These are phyloP conservation scores for Saccharum officinarum DNA, from an alignment of 176 grass and related monocot genomes.

Conservation along the genomic window DNA sequence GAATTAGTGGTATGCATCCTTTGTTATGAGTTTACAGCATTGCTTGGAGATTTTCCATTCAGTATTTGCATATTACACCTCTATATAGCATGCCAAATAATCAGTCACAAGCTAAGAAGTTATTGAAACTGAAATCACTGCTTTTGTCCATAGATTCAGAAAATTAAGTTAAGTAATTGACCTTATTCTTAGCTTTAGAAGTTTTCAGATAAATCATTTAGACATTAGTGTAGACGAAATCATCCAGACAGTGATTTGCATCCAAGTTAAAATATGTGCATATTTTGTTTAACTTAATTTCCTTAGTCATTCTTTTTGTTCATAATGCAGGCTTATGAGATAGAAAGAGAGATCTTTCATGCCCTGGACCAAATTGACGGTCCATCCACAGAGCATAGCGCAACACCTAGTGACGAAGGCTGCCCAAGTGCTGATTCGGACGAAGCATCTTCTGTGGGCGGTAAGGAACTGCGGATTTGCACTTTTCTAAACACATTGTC, in stretches of 20 bases:
- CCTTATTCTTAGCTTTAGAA: background rate
- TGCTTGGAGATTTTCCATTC: background rate
- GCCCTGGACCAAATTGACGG: slow-evolving; percentile 31
- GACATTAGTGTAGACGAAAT: background rate
- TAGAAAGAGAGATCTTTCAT: slow-evolving; percentile 35
- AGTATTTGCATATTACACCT: background rate
- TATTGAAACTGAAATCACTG: background rate
- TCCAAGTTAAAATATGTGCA: background rate
- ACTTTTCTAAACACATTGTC: background rate
- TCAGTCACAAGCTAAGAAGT: background rate
- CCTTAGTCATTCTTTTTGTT: background rate
- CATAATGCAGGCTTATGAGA: slow-evolving; percentile 43
- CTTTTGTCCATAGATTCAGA: slow-evolving; percentile 14
- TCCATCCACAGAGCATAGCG: slow-evolving; percentile 43
- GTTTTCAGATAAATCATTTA: background rate
- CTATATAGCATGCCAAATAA: background rate
- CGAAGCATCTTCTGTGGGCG: slow-evolving; percentile 33
- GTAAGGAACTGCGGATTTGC: slow-evolving; percentile 14
- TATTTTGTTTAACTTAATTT: background rate
- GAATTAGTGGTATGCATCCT: slow-evolving; percentile 48
- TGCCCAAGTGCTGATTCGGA: slow-evolving; percentile 41
- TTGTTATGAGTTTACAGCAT: background rate
- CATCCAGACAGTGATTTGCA: background rate
- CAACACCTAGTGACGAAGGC: slow-evolving; percentile 38
- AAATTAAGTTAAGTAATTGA: background rate